These are phyloP conservation scores for Pezicula neosporulosa DNA, from an alignment of 2,329 filamentous ascomycete species.

Conservation along the genomic window DNA sequence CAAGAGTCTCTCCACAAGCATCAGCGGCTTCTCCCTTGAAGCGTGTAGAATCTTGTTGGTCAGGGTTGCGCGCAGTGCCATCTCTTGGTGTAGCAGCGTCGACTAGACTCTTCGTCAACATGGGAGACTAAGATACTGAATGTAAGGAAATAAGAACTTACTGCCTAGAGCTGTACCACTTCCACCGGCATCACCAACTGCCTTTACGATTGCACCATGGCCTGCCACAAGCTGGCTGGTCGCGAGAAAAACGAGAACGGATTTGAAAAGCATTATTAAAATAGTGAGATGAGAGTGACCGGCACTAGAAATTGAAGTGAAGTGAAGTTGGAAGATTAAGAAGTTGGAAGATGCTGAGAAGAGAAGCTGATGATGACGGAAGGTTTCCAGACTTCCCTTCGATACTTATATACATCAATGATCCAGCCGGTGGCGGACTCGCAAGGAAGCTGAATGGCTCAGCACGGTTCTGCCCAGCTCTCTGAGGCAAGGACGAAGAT, in stretches of 20 bases:
- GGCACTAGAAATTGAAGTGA: conserved; percentile 13
- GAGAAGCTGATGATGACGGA: conserved; percentile 5
- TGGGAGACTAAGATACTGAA: neutral
- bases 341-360: conserved; percentile 4
- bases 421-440: neutral
- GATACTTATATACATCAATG: neutral
- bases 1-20: conserved; percentile 56
- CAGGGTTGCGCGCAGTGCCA: conserved; percentile 55
- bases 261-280: conserved; percentile 36
- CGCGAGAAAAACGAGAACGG: conserved; percentile 46
- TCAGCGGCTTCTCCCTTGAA: conserved; percentile 52
- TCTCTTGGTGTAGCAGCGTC: conserved; percentile 56
- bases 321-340: conserved; percentile 19
- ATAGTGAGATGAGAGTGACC: conserved; percentile 8
- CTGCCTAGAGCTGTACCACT: conserved; percentile 45
- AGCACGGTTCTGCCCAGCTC: conserved; percentile 11
- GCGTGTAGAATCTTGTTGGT: conserved; percentile 62
- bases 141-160: conserved; percentile 18
- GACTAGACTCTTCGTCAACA: conserved; percentile 34
- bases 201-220: conserved; percentile 56
- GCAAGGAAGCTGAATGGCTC: no score
- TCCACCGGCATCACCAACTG: conserved; percentile 55
- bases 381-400: neutral
- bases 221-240: conserved; percentile 51
- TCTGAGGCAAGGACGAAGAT: conserved; percentile 3